Base-by-base conservation (phyloP, 208 protist genomes). In the Herpetomonas tarakana region DNA sequence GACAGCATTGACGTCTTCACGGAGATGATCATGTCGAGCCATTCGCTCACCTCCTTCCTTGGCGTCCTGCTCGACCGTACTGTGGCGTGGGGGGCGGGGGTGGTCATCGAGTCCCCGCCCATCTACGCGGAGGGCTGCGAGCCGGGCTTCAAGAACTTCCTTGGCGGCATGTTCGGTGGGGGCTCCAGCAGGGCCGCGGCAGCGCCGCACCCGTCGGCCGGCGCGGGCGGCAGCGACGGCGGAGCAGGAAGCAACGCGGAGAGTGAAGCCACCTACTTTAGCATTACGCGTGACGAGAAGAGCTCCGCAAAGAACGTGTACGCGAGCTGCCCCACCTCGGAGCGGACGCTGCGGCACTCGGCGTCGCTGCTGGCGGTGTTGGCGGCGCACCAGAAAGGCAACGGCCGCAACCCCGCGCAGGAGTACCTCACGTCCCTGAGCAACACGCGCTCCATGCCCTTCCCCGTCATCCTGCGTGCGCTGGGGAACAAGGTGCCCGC, bases 1-100 rank as follows among this genome's bases (percentile, higher is more conserved):
- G 63, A 59, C 12, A 41, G 58, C n/a, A 81, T 86, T 47, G 88
- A 94, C 60, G 44, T 88, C 19, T 94, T 92, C 55, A 89, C 78
- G 46, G 83, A 91, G 54, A 68, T 85, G 49, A 84, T 92, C 19
- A 67, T 94, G 66, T 67, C 68, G 3, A 86, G 62, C 19, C 56
- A 67, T 1, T 39, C 58, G 14, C 69, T 94, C 12, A 3, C 50
- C 2, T 21, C 55, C 6, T 76, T 87, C 47, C 27, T 94, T 11
- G 25, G 24, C 14, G 50, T 58, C 3, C 69, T 94, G 22, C 66
- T 94, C 14, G 39, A 62, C 26, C 70, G 77, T 11, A n/a, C 88
- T 1, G 66, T 78, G 16, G 58, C 46, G n/a, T 93, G 87, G 87
- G 81, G 76, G 7, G 59, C 22, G 18, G 68, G 58, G 11, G 53